These are phyloP conservation scores for Aspergillus nidulans DNA, from an alignment of 495 filamentous ascomycete genomes.

Conservation along the genomic window DNA sequence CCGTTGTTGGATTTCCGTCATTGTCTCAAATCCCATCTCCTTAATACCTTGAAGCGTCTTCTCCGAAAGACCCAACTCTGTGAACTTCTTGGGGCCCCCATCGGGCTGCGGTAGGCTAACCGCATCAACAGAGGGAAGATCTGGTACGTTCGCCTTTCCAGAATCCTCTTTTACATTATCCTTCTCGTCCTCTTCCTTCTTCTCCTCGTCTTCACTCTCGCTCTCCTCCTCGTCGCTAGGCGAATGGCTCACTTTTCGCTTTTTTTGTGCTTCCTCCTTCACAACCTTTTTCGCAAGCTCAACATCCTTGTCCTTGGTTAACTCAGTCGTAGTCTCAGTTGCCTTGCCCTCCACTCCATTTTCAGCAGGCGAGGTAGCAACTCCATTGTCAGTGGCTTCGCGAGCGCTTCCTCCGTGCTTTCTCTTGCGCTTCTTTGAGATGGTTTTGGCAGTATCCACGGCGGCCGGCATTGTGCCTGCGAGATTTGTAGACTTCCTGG, in stretches of 20 bases:
- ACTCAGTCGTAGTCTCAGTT: constrained; percentile 27
- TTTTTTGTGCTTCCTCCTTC: constrained; percentile 29
- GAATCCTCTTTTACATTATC: constrained; percentile 23
- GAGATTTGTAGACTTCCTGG: background rate
- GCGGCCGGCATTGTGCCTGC: constrained; percentile 29
- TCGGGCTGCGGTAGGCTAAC: constrained; percentile 55
- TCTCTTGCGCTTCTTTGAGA: constrained; percentile 66
- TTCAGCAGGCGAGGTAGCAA: constrained; percentile 16
- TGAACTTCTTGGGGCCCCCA: constrained; percentile 58
- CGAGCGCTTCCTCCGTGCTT: constrained; percentile 36
- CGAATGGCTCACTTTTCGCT: constrained; percentile 33
- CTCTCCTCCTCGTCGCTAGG: constrained; percentile 34
- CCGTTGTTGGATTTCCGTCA: constrained; percentile 93
- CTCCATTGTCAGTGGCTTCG: constrained; percentile 12
- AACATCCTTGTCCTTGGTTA: constrained; percentile 16
- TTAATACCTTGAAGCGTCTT: constrained; percentile 84
- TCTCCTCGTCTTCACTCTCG: constrained; percentile 29
- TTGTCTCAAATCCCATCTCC: constrained; percentile 86
- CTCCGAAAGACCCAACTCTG: constrained; percentile 78
- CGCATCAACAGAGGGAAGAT: constrained; percentile 47
- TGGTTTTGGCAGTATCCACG: constrained; percentile 51
- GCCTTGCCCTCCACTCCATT: constrained; percentile 27
- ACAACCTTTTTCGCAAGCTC: constrained; percentile 19
- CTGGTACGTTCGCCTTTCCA: constrained; percentile 26
- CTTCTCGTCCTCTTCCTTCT: constrained; percentile 13